These are phyloP conservation scores for Coniochaeta sp. DNA, from an alignment of 2,329 filamentous ascomycete species.

Conservation along the genomic window DNA sequence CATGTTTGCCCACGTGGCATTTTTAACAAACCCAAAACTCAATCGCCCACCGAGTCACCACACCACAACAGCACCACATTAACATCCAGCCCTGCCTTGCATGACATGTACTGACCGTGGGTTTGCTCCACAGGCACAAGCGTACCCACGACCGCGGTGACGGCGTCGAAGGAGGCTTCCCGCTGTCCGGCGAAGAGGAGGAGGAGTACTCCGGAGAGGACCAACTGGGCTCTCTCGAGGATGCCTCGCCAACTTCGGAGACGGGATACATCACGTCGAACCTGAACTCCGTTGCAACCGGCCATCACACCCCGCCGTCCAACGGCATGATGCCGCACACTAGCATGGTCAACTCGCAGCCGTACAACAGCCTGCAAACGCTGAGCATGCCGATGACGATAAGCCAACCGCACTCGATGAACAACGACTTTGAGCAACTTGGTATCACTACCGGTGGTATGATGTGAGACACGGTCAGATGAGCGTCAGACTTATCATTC, in stretches of 20 bases:
- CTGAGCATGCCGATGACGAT: constrained; percentile 60
- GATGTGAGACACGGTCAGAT: constrained; percentile 23
- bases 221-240: constrained; percentile 72
- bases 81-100: too few species aligned
- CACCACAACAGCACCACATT: constrained; percentile 26
- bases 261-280: constrained; percentile 52
- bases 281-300: constrained; percentile 37
- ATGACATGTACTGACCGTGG: constrained; percentile 26
- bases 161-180: constrained; percentile 49
- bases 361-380: constrained; percentile 53
- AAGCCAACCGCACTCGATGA: constrained; percentile 39
- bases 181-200: constrained; percentile 74
- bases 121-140: constrained; percentile 70
- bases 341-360: constrained; percentile 24
- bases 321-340: constrained; percentile 20
- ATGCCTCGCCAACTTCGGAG: constrained; percentile 68
- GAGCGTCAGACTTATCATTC: not conserved
- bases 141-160: constrained; percentile 61
- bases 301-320: constrained; percentile 17
- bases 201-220: constrained; percentile 80
- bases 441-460: constrained; percentile 37
- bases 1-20: constrained; percentile 35
- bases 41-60: constrained; percentile 21
- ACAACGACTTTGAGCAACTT: too few species aligned
- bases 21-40: constrained; percentile 24